Percentiles rank a stretch among this genome's conserved stretches.
Conservation (phyloP, 306 rosid species). For the Echinosophora koreensis region DNA sequence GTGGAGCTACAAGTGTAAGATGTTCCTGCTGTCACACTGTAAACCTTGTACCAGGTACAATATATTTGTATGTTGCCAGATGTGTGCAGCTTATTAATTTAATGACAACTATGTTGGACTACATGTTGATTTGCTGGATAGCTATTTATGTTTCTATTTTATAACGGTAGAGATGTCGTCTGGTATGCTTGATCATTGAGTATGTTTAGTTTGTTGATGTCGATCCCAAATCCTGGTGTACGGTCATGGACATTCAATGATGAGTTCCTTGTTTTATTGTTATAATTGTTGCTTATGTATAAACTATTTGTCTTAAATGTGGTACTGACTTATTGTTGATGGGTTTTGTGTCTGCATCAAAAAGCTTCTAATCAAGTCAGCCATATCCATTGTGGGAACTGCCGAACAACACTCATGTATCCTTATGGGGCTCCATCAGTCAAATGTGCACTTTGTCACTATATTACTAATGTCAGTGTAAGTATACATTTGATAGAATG, state of each 20-base stretch:
- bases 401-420: slow-evolving; percentile 75
- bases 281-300: background rate
- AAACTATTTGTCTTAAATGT: background rate
- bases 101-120: slow-evolving; percentile 20
- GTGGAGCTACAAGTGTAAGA: slow-evolving; percentile 94
- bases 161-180: slow-evolving; percentile 36
- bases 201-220: background rate
- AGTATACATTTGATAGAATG: slow-evolving; percentile 46
- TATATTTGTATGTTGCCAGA: slow-evolving; percentile 22
- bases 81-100: slow-evolving; percentile 18
- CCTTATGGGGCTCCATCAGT: slow-evolving; percentile 88
- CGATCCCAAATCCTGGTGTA: slow-evolving; percentile 1
- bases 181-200: background rate
- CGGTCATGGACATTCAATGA: background rate
- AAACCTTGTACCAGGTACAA: slow-evolving; percentile 89
- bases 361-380: slow-evolving; percentile 64
- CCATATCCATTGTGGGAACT: slow-evolving; percentile 75
- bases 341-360: slow-evolving; percentile 36
- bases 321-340: slow-evolving; percentile 43
- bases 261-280: background rate
- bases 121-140: slow-evolving; percentile 4
- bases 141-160: slow-evolving; percentile 5
- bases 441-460: slow-evolving; percentile 80
- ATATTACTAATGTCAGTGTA: slow-evolving; percentile 72
- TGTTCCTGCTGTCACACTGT: slow-evolving; percentile 96